Percentiles rank a stretch among this genome's conserved stretches.
Evolutionary conservation across 331 rosid species (phyloP).

Genomic region (Saraca asoca): DNA sequence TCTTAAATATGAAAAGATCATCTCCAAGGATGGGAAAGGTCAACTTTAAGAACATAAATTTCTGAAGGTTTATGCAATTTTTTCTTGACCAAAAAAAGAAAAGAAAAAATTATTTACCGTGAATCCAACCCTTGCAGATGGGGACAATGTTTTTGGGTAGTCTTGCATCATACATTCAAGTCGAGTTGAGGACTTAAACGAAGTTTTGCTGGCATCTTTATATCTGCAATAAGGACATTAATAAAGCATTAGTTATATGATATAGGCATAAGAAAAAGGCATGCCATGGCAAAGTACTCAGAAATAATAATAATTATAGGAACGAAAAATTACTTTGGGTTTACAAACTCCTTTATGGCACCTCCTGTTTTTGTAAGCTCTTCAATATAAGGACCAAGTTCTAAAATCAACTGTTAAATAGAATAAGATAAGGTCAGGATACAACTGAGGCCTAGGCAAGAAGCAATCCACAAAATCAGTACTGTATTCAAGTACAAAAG

Average conservation of each 20-base stretch:
- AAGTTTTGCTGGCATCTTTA: slow-evolving; percentile 88
- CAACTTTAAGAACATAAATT: slow-evolving; percentile 25
- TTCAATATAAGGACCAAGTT: slow-evolving; percentile 84
- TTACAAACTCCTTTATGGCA: slow-evolving; percentile 87
- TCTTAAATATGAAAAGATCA: background rate
- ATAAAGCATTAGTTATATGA: slow-evolving; percentile 17
- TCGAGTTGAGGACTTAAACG: slow-evolving; percentile 94
- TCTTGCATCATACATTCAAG: slow-evolving; percentile 99
- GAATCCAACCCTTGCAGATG: slow-evolving; percentile 91
- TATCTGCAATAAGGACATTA: slow-evolving; percentile 56
- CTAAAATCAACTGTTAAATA: slow-evolving; percentile 79
- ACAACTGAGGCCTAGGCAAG: slow-evolving; percentile 28
- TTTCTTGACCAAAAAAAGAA: background rate
- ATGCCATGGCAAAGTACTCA: slow-evolving; percentile 27
- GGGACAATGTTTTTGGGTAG: slow-evolving; percentile 88
- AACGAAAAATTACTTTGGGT: slow-evolving; percentile 78
- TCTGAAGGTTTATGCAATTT: slow-evolving; percentile 18
- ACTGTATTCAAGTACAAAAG: slow-evolving; percentile 30
- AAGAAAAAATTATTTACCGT: slow-evolving; percentile 62
- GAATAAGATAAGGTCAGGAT: slow-evolving; percentile 26
- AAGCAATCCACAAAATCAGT: slow-evolving; percentile 26
- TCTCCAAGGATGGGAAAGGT: slow-evolving; percentile 27
- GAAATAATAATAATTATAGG: slow-evolving; percentile 16
- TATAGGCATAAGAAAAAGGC: background rate
- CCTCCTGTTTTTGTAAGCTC: slow-evolving; percentile 91